Conservation (phyloP, 2,329 filamentous ascomycete genomes). For the Fusarium luffae region DNA sequence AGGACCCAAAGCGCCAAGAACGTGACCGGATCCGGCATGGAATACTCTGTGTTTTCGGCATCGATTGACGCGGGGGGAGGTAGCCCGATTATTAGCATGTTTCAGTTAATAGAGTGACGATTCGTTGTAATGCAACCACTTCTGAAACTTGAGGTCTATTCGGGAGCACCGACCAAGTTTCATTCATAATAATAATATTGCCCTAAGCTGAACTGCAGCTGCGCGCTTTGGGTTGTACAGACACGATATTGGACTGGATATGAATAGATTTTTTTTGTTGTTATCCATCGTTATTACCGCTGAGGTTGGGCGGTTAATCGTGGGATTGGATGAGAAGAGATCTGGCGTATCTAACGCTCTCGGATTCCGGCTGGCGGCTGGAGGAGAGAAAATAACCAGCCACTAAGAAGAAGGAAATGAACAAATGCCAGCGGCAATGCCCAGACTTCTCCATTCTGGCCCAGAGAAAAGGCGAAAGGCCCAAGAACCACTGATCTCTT, state of each 20-base stretch:
- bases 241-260: not conserved
- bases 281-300: constrained; percentile 21
- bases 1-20: constrained; percentile 18
- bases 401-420: constrained; percentile 24
- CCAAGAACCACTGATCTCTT: constrained; percentile 14
- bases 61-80: constrained; percentile 41
- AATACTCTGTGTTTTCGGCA: constrained; percentile 25
- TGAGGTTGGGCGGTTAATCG: constrained; percentile 34
- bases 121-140: constrained; percentile 37
- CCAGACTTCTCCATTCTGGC: constrained; percentile 1
- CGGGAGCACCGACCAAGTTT: constrained; percentile 21
- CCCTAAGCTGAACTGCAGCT: not conserved
- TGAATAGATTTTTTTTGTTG: constrained; percentile 14
- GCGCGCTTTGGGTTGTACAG: constrained; percentile 2
- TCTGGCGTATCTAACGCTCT: constrained; percentile 11
- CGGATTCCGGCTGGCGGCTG: constrained; percentile 41
- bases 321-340: constrained; percentile 36
- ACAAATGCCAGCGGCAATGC: constrained; percentile 19
- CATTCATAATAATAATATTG: constrained; percentile 7
- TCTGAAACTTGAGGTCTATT: constrained; percentile 39
- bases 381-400: constrained; percentile 30
- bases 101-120: constrained; percentile 34
- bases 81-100: constrained; percentile 40
- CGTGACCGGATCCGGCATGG: constrained; percentile 5
- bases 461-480: constrained; percentile 2